phyloP scores from a whole-genome alignment of 2,329 filamentous ascomycete species.

The Ophiostoma sp. region DNA sequence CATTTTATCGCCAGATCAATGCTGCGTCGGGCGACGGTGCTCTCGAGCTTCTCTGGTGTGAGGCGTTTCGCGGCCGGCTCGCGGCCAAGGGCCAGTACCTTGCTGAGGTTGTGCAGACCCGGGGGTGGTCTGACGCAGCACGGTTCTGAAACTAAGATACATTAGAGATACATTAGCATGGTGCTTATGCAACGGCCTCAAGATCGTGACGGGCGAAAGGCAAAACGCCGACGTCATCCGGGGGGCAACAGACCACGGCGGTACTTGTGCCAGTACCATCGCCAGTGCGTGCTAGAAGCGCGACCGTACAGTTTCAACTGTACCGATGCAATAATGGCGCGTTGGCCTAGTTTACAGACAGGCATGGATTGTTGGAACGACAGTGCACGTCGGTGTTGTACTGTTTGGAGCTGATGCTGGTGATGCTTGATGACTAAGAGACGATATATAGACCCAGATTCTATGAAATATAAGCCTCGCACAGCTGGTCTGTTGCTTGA shows the following conservation, averaged over 20 bases:
- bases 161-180: too few species aligned
- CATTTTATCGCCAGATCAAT: slow-evolving; percentile 40
- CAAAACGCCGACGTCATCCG: too few species aligned
- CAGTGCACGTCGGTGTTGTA: too few species aligned
- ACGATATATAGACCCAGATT: neutral
- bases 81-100: slow-evolving; percentile 40
- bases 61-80: slow-evolving; percentile 40
- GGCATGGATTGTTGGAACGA: neutral
- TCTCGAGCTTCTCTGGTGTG: slow-evolving; percentile 46
- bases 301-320: too few species aligned
- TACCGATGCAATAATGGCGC: too few species aligned
- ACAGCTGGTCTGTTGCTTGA: neutral
- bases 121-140: slow-evolving; percentile 36
- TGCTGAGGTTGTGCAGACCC: slow-evolving; percentile 36
- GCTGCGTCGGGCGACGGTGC: slow-evolving; percentile 38
- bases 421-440: neutral
- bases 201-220: too few species aligned
- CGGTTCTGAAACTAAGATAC: slow-evolving; percentile 22
- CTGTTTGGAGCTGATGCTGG: too few species aligned
- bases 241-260: too few species aligned
- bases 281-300: too few species aligned
- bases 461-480: neutral
- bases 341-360: too few species aligned
- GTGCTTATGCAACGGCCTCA: too few species aligned
- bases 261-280: too few species aligned